phyloP scores from a whole-genome alignment of 352 stramenopile genomes.

The Globisporangium splendens region DNA sequence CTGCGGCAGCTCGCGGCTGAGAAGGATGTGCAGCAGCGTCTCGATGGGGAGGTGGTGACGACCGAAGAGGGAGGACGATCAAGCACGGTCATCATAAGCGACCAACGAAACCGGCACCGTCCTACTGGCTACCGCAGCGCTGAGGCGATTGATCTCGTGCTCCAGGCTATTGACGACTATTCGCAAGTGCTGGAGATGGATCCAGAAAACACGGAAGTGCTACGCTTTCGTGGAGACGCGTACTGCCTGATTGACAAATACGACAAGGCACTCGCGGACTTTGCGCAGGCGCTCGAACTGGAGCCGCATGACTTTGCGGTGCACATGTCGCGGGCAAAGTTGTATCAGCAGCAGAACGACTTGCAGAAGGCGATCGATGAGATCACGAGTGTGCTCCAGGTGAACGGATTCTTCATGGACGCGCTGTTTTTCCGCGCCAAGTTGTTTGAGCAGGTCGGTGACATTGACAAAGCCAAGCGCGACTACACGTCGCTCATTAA shows the following conservation, averaged over 20 bases:
- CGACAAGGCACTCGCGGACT: slow-evolving; percentile 54
- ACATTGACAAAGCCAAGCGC: slow-evolving; percentile 31
- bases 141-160: slow-evolving; percentile 31
- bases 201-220: slow-evolving; percentile 33
- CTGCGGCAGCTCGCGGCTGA: slow-evolving; percentile 48
- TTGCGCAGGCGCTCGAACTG: slow-evolving; percentile 34
- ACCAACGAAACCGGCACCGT: slow-evolving; percentile 8
- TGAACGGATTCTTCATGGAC: slow-evolving; percentile 75
- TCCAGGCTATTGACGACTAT: slow-evolving; percentile 64
- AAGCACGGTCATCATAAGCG: slow-evolving; percentile 3
- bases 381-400: slow-evolving; percentile 46
- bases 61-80: slow-evolving; percentile 38
- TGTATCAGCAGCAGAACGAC: slow-evolving; percentile 45
- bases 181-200: slow-evolving; percentile 43
- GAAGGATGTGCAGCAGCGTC: slow-evolving; percentile 37
- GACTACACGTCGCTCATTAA: slow-evolving; percentile 77
- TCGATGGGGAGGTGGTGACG: slow-evolving; percentile 42
- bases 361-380: slow-evolving; percentile 41
- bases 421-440: slow-evolving; percentile 57
- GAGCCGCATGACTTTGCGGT: slow-evolving; percentile 62
- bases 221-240: slow-evolving; percentile 46
- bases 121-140: slow-evolving; percentile 31
- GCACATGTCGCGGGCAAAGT: slow-evolving; percentile 46
- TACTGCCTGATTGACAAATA: slow-evolving; percentile 41
- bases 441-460: slow-evolving; percentile 42